Percentiles rank a stretch among this genome's conserved stretches.
phyloP scores from a whole-genome alignment of 352 stramenopile genomes.

The Phytophthora pini region DNA sequence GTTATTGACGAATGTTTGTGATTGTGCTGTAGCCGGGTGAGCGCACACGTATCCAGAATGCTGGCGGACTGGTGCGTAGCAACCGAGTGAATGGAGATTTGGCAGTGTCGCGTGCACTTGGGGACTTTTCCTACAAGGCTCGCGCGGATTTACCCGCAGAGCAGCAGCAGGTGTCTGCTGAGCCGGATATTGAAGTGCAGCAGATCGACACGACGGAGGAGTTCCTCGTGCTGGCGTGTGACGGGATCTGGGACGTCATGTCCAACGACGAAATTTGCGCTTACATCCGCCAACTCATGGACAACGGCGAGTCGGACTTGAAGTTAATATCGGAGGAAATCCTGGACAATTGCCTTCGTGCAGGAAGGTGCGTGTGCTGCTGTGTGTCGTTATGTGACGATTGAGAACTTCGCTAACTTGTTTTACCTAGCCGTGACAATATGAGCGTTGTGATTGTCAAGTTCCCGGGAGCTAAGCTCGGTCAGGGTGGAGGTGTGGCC shows the following conservation, averaged over 20 bases:
- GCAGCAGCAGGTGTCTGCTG: conserved; percentile 86
- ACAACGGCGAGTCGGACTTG: conserved; percentile 69
- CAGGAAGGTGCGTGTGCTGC: conserved; percentile 59
- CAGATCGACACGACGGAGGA: conserved; percentile 84
- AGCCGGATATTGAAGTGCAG: conserved; percentile 90
- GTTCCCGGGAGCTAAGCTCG: conserved; percentile 74
- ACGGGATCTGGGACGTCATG: conserved; percentile 96
- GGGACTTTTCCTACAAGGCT: conserved; percentile 87
- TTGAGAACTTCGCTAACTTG: too few species aligned
- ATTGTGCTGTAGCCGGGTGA: conserved; percentile 53
- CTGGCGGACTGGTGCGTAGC: conserved; percentile 71
- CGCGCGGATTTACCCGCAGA: conserved; percentile 56
- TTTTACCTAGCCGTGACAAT: conserved; percentile 70
- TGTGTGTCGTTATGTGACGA: too few species aligned
- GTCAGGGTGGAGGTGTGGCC: conserved; percentile 62
- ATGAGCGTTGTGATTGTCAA: conserved; percentile 86
- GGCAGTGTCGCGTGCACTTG: conserved; percentile 78
- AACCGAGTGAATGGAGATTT: conserved; percentile 88
- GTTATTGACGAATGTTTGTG: background rate
- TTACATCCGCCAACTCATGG: conserved; percentile 84
- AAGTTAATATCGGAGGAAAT: conserved; percentile 84
- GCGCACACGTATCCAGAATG: conserved; percentile 71
- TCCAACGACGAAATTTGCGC: conserved; percentile 89
- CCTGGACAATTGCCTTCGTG: conserved; percentile 74
- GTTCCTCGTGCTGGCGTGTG: conserved; percentile 92